phyloP scores from a whole-genome alignment of 2,329 filamentous ascomycete genomes.

The Penicillium frequentans region DNA sequence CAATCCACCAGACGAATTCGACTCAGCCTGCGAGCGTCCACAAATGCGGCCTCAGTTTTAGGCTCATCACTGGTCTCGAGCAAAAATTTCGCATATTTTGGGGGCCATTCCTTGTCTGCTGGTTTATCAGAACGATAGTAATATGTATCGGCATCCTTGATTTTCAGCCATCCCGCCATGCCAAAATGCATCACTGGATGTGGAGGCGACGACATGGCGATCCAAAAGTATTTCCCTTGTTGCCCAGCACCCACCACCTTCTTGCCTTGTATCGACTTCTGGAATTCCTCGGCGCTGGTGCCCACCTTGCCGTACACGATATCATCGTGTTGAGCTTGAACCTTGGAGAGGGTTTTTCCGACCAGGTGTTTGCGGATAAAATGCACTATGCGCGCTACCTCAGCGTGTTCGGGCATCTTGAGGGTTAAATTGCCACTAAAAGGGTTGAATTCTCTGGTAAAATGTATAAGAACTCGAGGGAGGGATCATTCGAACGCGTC shows the following conservation, averaged over 20 bases:
- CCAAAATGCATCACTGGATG: slow-evolving; percentile 90
- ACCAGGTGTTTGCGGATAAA: slow-evolving; percentile 81
- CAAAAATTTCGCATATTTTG: slow-evolving; percentile 84
- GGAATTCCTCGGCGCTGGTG: slow-evolving; percentile 72
- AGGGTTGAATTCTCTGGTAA: background rate
- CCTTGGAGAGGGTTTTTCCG: slow-evolving; percentile 72
- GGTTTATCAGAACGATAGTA: slow-evolving; percentile 71
- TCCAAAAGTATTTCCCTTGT: slow-evolving; percentile 97
- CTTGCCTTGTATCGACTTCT: slow-evolving; percentile 71
- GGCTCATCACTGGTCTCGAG: slow-evolving; percentile 63
- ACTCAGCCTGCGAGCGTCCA: slow-evolving; percentile 76
- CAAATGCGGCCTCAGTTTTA: slow-evolving; percentile 72
- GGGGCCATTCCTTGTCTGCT: slow-evolving; percentile 73
- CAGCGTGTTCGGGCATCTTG: slow-evolving; percentile 51
- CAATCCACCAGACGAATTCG: slow-evolving; percentile 82
- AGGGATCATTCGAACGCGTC: background rate
- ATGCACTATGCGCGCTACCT: slow-evolving; percentile 82
- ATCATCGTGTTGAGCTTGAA: slow-evolving; percentile 72
- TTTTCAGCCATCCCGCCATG: slow-evolving; percentile 80
- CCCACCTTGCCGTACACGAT: slow-evolving; percentile 91
- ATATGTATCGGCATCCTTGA: slow-evolving; percentile 72
- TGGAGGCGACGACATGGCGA: slow-evolving; percentile 74
- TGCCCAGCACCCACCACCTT: slow-evolving; percentile 71
- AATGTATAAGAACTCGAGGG: background rate
- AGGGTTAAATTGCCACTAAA: background rate